Base-by-base conservation (phyloP, 495 filamentous ascomycete genomes). In the Cairneyella variabilis region DNA sequence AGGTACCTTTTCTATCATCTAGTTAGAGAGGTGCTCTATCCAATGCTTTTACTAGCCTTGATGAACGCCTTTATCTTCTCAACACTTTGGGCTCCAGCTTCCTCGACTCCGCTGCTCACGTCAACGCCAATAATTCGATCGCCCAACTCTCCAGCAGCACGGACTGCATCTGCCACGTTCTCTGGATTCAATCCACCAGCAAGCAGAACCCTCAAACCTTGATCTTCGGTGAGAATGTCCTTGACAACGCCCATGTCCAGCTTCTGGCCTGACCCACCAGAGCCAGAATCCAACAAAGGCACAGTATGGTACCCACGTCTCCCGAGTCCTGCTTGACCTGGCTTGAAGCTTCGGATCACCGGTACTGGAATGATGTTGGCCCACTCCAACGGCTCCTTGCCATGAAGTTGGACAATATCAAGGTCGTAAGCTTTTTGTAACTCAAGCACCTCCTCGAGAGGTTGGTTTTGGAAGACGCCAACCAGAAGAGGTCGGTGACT, bases 361-460 rank as follows among this genome's bases (percentile, higher is more conserved):
- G 93, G 95, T 0, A 95, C 89, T 5, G 93, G 91, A 39, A 98
- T 89, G 22, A 89, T 69, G 25, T 66, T 76, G 2, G 91, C 83
- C 92, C 93, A 97, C 64, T 97, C 93, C 27, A 97, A 61, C 2
- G 93, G 91, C 66, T 98, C 93, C 46, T 83, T 73, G 8, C 93
- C 93, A 66, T 98, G 93, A 3, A 98, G 77, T 62, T 98, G 93
- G 3, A 98, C 85, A 38, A 93, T 73, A 64, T 98, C 93, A n/a
- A 98, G 84, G 40, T 76, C 74, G 51, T 97, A 78, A 2, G 83
- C 76, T 48, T 79, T 76, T 60, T 91, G 88, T 62, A 91, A 79
- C 38, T 77, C 76, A 20, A 97, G 69, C 17, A 98, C 72, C 50
- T 96, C 89, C 18, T 79, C 76, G 11, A 98, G 73, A 2, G 91